phyloP scores from a whole-genome alignment of 345 rosid genomes.

The Brassica nigra region DNA sequence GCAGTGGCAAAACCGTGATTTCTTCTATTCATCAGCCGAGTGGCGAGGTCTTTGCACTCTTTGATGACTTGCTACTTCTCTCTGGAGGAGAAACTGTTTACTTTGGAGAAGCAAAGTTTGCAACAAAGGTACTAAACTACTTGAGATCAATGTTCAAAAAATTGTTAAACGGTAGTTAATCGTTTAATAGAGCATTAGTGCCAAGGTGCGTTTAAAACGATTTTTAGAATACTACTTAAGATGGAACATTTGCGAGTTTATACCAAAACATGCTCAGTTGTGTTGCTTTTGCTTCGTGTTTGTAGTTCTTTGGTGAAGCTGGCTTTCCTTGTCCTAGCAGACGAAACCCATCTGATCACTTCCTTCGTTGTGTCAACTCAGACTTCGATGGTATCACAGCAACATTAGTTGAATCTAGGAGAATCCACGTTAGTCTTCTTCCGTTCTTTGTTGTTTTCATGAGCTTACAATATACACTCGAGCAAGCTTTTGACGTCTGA shows the following conservation, averaged over 20 bases:
- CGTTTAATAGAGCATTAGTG: too few species aligned
- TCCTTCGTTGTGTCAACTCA: constrained; percentile 65
- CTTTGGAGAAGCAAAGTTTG: constrained; percentile 60
- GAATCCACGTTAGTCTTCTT: constrained; percentile 41
- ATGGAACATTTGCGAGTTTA: background rate
- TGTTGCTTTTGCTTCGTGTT: constrained; percentile 19
- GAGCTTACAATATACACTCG: background rate
- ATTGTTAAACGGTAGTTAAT: too few species aligned
- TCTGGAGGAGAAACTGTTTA: constrained; percentile 74
- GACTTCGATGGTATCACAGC: constrained; percentile 59
- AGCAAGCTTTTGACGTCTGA: background rate
- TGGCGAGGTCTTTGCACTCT: constrained; percentile 70
- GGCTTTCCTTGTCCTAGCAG: constrained; percentile 77
- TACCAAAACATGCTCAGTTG: constrained; percentile 6
- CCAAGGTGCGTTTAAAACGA: too few species aligned
- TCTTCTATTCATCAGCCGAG: constrained; percentile 84
- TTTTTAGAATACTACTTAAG: background rate
- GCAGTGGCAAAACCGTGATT: constrained; percentile 61
- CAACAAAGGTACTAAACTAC: constrained; percentile 42
- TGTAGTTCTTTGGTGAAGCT: constrained; percentile 72
- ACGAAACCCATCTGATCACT: constrained; percentile 74
- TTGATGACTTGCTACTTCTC: constrained; percentile 65
- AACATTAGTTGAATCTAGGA: constrained; percentile 42
- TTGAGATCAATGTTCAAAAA: too few species aligned
- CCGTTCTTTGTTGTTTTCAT: constrained; percentile 6